Evolutionary conservation across 2,329 filamentous ascomycete genomes (phyloP), one percentile per base, ranked within the genome.

Genomic region (Chaetomium strumarium): DNA sequence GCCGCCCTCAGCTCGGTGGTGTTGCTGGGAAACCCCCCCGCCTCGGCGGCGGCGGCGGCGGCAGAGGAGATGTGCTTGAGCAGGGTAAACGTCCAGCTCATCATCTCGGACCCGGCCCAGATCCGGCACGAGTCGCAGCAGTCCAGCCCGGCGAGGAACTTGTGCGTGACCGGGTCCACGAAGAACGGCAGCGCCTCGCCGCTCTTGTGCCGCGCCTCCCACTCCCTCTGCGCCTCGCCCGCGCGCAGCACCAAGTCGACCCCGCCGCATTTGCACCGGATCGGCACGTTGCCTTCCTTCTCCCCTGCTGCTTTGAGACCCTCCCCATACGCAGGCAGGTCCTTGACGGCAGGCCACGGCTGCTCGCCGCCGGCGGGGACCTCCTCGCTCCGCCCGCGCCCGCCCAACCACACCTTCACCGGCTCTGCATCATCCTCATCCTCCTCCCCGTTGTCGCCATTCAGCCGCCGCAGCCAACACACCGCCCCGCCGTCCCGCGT

Each of bases 401-500:
- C 46, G 0, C 54, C 44, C 2, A 46, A 38, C 0, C 58, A 64
- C 11, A 49, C 55, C 70, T 67, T 72, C 0, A 63, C 52, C 9
- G 56, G 58, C 8, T 58, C 24, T 24, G 24, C 24, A 7, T 33
- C 46, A 0, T 66, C 68, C 40, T 68, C n/a, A n/a, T n/a, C n/a
- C n/a, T n/a, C n/a, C n/a, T n/a, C n/a, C n/a, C n/a, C n/a, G n/a
- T n/a, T n/a, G n/a, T n/a, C 63, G 1, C 57, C 49, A 38, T 73
- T 72, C 0, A 63, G 48, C 7, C 65, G 57, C 20, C 65, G 66
- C 5, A 79, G 59, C 75, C 75, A 81, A 1, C 68, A 60, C 2
- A 70, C 70, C 1, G 76, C 69, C 0, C 79, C 78, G 2, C 78
- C 78, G 58, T 82, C 78, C 1, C 68, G 29, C 0, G 78, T 81